Conservation (phyloP, 805 yeast genomes). For the Tetrapisispora arboricola region DNA sequence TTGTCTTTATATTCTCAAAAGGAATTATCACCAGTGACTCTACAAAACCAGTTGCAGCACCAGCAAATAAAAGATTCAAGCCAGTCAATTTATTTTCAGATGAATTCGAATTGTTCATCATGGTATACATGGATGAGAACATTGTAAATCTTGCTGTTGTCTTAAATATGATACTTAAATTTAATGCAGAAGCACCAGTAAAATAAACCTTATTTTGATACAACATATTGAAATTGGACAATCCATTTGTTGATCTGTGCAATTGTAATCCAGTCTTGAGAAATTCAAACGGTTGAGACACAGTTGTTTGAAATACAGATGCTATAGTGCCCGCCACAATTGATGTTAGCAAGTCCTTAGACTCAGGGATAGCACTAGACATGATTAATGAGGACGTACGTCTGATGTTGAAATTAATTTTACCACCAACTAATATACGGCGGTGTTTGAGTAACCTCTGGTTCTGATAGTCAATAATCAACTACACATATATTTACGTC, state of each 20-base stretch:
- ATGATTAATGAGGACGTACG: neutral
- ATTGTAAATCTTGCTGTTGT: conserved; percentile 63
- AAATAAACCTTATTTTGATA: conserved; percentile 31
- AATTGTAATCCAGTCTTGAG: conserved; percentile 57
- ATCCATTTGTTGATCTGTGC: conserved; percentile 28
- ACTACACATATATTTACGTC: too few relatives aligned
- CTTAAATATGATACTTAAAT: conserved; percentile 64
- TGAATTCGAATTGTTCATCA: conserved; percentile 33
- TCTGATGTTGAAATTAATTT: too few relatives aligned
- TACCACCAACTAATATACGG: too few relatives aligned
- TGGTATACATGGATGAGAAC: conserved; percentile 64
- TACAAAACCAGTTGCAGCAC: conserved; percentile 67
- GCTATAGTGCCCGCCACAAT: conserved; percentile 36
- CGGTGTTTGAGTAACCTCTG: too few relatives aligned
- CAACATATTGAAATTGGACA: conserved; percentile 14
- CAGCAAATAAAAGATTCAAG: conserved; percentile 76
- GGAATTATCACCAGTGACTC: conserved; percentile 84
- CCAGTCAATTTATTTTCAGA: conserved; percentile 56
- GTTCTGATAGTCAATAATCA: too few relatives aligned
- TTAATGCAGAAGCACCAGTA: conserved; percentile 65
- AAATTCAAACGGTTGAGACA: conserved; percentile 65
- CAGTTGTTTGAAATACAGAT: conserved; percentile 49
- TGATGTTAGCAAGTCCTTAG: conserved; percentile 7
- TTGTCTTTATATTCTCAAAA: conserved; percentile 74
- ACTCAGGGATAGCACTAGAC: neutral